Evolutionary conservation across 2,329 filamentous ascomycete species (phyloP).

Genomic region (Thermothelomyces thermophilus): DNA sequence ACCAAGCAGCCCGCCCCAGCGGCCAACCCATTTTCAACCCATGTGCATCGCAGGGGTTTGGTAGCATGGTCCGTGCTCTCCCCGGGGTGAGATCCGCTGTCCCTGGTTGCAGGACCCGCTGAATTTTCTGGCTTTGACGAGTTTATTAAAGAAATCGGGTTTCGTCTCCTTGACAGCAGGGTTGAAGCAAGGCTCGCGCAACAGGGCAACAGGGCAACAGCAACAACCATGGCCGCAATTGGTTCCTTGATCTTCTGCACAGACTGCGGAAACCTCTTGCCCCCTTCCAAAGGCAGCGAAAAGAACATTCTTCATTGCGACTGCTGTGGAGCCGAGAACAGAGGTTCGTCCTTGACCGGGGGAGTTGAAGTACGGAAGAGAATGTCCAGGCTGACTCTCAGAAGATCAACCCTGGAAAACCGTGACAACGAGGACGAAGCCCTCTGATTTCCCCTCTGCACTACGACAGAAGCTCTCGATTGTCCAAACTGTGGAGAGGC

Average conservation of each 20-base stretch:
- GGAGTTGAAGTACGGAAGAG: neutral
- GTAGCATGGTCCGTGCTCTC: slow-evolving; percentile 8
- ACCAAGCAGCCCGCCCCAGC: slow-evolving; percentile 7
- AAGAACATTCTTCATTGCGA: slow-evolving; percentile 75
- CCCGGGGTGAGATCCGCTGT: neutral
- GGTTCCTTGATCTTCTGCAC: slow-evolving; percentile 89
- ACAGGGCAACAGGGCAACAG: neutral
- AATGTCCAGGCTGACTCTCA: neutral
- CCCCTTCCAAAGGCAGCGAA: slow-evolving; percentile 67
- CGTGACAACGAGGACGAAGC: slow-evolving; percentile 77
- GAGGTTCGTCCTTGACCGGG: slow-evolving; percentile 48
- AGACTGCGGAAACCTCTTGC: slow-evolving; percentile 85
- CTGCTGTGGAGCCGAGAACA: slow-evolving; percentile 78
- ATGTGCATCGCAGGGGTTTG: neutral
- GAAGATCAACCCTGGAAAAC: slow-evolving; percentile 33
- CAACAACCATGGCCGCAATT: slow-evolving; percentile 67
- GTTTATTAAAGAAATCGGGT: neutral
- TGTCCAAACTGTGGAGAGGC: slow-evolving; percentile 71
- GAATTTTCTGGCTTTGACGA: slow-evolving; percentile 3
- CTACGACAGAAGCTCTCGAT: slow-evolving; percentile 82
- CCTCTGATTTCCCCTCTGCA: slow-evolving; percentile 84
- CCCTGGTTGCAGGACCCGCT: slow-evolving; percentile 4
- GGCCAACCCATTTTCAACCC: slow-evolving; percentile 7
- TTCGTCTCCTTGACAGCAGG: neutral
- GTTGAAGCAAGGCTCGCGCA: neutral